Base-by-base conservation (phyloP, 768 basidiomycete species). In the Phlegmacium glaucopus region DNA sequence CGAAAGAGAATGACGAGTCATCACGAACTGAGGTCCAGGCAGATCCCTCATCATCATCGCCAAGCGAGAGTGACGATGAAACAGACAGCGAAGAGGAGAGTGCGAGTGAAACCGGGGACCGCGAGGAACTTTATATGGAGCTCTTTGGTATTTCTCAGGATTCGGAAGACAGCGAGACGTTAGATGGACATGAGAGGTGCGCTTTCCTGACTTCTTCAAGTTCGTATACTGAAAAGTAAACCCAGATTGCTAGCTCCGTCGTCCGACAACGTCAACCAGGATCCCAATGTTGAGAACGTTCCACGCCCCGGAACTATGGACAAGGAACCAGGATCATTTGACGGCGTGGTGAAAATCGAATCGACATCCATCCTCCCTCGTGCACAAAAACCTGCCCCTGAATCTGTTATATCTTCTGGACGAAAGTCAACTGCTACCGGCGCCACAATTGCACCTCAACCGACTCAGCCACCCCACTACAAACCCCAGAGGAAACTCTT, bases 401-500 rank as follows among this genome's bases (percentile, higher is more conserved):
- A 5, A 22, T 22, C 22, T 22, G 22, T 22, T 22, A 22, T 22
- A 5, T 22, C 22, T 22, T 22, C 22, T 11, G 32, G 10, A 34
- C 10, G 10, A 34, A 6, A 34, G 6, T 34, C 32, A 34, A 34
- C 32, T n/a, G 4, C 32, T 34, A 34, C 32, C 11, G 11, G 2
- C n/a, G 6, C 47, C 32, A 18, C 29, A 32, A 10, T 25, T 25
- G 9, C 47, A 15, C 25, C 12, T 9, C 27, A 42, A 12, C 17
- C 26, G 25, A 9, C 37, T n/a, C 16, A 15, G 11, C 3, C 9
- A 28, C 9, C 17, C 11, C n/a, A n/a, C 17, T 9, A 17, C 4
- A 47, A 48, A 42, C 39, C 43, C 7, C 48, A 57, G 39, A 18
- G 43, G 26, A 43, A 47, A 36, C 11, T 16, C 25, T 42, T 6